Base-by-base conservation (phyloP, 2,329 filamentous ascomycete species). In the Thermothelomyces thermophilus region DNA sequence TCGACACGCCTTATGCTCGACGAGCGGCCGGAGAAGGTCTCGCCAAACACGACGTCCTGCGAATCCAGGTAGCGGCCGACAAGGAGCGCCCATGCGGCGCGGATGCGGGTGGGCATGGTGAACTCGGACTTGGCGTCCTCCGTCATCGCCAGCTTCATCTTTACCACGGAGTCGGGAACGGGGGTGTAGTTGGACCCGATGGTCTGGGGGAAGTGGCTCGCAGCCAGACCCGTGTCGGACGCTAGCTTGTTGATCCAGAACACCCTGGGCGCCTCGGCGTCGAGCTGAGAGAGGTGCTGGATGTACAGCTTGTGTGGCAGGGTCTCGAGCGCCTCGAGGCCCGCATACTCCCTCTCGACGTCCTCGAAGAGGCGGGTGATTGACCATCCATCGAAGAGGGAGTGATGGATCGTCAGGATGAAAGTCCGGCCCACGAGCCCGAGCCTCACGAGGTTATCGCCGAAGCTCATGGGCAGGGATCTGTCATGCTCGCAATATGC, bases 311-410 rank as follows among this genome's bases (percentile, higher is more conserved):
- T 51, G 24, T 51, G 37, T 11, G 31, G 48, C 31, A 33, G 30
- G 10, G 30, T 8, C 16, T 35, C 33, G 13, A 46, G 36, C 3
- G 24, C 41, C 9, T 22, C 36, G 10, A 46, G 42, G 1, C 48
- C 48, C 11, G 39, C 36, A 36, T 51, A 51, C 20, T 41, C 20
- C 6, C 48, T 35, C 43, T 51, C 48, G 2, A 51, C 48, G 24
- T 51, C 48, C 24, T 47, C 42, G 14, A 51, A 51, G 1, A 51
- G 31, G 13, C 31, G 37, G 11, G 43, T 47, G 20, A 51, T 50
- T 1, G 50, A 52, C 36, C 46, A 52, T 2, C 50, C 50, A 31
- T 52, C 50, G n/a, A 52, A 52, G 8, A 52, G 35, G 6, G 50
- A 44, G 19, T 52, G 50, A 11, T 52, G 50, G 13, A 50, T 50